Evolutionary conservation across 305 asterid genomes (phyloP).

Genomic region (Lippia alba): DNA sequence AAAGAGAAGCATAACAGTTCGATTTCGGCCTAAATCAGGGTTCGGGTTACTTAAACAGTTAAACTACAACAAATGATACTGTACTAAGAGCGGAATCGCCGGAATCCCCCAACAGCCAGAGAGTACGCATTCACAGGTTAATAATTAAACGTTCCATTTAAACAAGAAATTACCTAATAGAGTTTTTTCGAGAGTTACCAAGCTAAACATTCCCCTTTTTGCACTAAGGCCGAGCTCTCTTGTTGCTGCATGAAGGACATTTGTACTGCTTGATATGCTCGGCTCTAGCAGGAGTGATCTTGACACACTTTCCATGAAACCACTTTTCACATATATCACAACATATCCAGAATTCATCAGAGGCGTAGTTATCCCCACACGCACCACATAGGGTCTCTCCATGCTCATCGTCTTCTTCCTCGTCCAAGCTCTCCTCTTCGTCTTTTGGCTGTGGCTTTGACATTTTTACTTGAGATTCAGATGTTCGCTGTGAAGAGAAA

Average conservation of each 20-base stretch:
- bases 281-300: constrained; percentile 78
- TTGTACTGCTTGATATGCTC: constrained; percentile 84
- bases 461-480: constrained; percentile 48
- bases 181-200: constrained; percentile 22
- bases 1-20: constrained; percentile 24
- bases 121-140: constrained; percentile 40
- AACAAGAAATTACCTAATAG: constrained; percentile 36
- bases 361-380: constrained; percentile 64
- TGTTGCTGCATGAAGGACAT: constrained; percentile 81
- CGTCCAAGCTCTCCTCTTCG: constrained; percentile 52
- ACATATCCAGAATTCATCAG: constrained; percentile 81
- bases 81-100: constrained; percentile 32
- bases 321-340: constrained; percentile 82
- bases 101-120: constrained; percentile 20
- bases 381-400: constrained; percentile 74
- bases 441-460: constrained; percentile 59
- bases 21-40: constrained; percentile 21
- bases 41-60: constrained; percentile 17
- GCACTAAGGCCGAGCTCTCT: constrained; percentile 56
- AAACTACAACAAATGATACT: constrained; percentile 40
- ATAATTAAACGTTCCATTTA: constrained; percentile 29
- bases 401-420: constrained; percentile 62
- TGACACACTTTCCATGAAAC: constrained; percentile 91
- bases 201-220: neutral
- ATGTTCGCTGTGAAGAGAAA: constrained; percentile 44